Base-by-base conservation (phyloP, 257 asterid genomes). In the Eustoma russellianum region DNA sequence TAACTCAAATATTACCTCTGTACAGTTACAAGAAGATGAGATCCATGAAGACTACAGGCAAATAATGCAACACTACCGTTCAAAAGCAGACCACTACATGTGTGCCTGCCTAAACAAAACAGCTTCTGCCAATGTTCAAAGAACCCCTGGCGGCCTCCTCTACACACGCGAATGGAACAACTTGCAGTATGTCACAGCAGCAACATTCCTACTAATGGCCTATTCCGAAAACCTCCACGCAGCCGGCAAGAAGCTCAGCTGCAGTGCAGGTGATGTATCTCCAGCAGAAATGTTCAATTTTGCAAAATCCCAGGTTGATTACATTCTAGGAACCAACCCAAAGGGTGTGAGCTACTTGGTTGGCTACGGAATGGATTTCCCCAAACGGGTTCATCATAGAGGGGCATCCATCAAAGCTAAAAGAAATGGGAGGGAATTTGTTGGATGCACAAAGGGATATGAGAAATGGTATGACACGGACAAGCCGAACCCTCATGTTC, bases 91-190 rank as follows among this genome's bases (percentile, higher is more conserved):
- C 6, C 54, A 73, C 63, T 85, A 73, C 60, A 14, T 85, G 1
- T 88, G 95, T 17, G 77, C 92, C 9, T 72, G 74, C 53, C 7
- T 88, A 51, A 74, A 81, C 75, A 74, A 68, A 49, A 82, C 76
- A 52, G 69, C 61, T 4, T 51, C 69, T 17, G 46, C 73, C 41
- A 85, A 79, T 62, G 89, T 85, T 57, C 78, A 58, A 7, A 94
- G 83, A 61, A 88, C 95, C 70, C 82, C 88, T 52, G 92, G 81
- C 1, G 97, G 97, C 0, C 68, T 88, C 7, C 73, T 88, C 17
- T 88, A 74, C 86, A 72, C 71, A 50, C 88, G 94, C 58, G 69
- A 67, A 46, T 88, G 97, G 95, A 89, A 89, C 87, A 83, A 86
- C 60, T 76, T 89, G 88, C 97, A 89, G 71, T 89, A 85, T 34